Percentiles rank a stretch among this genome's conserved stretches.
Evolutionary conservation across 805 yeast genomes (phyloP).

Genomic region (Monosporozyma solicola): DNA sequence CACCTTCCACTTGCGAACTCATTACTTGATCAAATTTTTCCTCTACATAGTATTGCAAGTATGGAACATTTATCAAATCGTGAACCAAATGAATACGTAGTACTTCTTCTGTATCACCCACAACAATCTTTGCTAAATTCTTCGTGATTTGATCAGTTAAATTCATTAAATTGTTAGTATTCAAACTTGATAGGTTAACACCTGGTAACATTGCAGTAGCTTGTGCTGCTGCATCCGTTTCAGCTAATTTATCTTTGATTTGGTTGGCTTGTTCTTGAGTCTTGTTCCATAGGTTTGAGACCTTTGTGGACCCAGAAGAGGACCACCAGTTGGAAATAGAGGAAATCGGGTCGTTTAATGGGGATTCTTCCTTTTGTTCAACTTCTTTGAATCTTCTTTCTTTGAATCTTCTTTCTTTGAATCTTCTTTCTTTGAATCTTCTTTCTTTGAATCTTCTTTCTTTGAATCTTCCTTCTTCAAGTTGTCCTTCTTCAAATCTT

Average conservation of each 20-base stretch:
- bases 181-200: constrained; percentile 6
- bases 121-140: constrained; percentile 25
- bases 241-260: constrained; percentile 26
- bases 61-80: constrained; percentile 49
- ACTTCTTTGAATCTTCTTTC: constrained; percentile 13
- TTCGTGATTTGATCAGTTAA: constrained; percentile 27
- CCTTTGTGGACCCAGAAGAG: constrained; percentile 55
- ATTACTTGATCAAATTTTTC: constrained; percentile 53
- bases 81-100: constrained; percentile 57
- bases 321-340: constrained; percentile 72
- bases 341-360: constrained; percentile 49
- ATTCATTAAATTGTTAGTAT: constrained; percentile 20
- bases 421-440: constrained; percentile 11
- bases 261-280: constrained; percentile 42
- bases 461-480: constrained; percentile 14
- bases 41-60: constrained; percentile 34
- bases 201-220: constrained; percentile 6
- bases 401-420: constrained; percentile 15
- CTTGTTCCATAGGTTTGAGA: constrained; percentile 55
- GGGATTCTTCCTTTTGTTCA: constrained; percentile 13
- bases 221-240: constrained; percentile 27
- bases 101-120: constrained; percentile 42
- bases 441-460: constrained; percentile 14
- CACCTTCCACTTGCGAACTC: constrained; percentile 67
- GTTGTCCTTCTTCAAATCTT: constrained; percentile 1